Percentiles rank a stretch among this genome's conserved stretches.
Evolutionary conservation across 2,329 filamentous ascomycete species (phyloP).

Genomic region (Penicillium sp.): DNA sequence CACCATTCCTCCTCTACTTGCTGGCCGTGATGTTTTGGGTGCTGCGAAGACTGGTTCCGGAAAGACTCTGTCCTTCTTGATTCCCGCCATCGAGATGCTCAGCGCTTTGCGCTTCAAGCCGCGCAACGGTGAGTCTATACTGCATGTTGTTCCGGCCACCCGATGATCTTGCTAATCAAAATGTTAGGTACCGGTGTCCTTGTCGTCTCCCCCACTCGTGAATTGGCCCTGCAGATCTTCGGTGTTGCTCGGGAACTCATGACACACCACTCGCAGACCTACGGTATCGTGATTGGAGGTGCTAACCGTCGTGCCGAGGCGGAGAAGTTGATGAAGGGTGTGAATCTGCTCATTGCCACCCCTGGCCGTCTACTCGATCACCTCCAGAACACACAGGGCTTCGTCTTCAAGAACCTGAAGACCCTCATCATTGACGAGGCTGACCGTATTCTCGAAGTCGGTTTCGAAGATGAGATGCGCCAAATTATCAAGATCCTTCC

Average conservation of each 20-base stretch:
- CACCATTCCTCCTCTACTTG: conserved; percentile 84
- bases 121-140: conserved; percentile 66
- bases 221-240: conserved; percentile 94
- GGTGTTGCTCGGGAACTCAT: conserved; percentile 92
- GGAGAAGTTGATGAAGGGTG: conserved; percentile 90
- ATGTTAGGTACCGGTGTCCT: conserved; percentile 77
- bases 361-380: conserved; percentile 93
- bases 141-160: not conserved
- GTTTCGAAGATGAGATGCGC: conserved; percentile 98
- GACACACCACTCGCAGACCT: conserved; percentile 91
- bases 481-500: conserved; percentile 95
- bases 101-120: conserved; percentile 91
- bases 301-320: conserved; percentile 89
- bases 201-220: conserved; percentile 88
- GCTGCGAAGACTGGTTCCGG: conserved; percentile 95
- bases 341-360: conserved; percentile 93
- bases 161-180: conserved; percentile 9
- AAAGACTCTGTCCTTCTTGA: conserved; percentile 93
- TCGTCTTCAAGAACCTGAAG: conserved; percentile 90
- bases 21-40: conserved; percentile 89
- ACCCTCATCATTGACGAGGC: conserved; percentile 95
- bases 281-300: conserved; percentile 94
- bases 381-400: conserved; percentile 86
- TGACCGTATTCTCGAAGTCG: conserved; percentile 93
- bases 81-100: conserved; percentile 93